Base-by-base conservation (phyloP, 768 basidiomycete genomes). In the Filobasidium floriforme region DNA sequence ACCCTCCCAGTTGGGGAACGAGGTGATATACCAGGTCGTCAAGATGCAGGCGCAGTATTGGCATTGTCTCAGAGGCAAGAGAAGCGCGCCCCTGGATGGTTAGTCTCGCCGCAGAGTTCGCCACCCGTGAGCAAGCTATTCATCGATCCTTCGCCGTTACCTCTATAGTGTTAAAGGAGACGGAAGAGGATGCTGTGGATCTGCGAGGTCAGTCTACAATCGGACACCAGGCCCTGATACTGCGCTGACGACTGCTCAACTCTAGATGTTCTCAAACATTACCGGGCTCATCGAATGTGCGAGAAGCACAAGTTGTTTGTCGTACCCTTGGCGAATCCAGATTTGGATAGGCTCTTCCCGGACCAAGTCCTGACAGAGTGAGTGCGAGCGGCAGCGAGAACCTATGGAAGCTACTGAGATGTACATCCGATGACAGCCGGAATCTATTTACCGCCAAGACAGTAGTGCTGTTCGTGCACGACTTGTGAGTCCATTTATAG, bases 321-420 rank as follows among this genome's bases (percentile, higher is more conserved):
- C 72, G 82, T 96, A 11, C 92, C 92, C 0, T 80, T 96, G 66
- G 82, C 89, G 62, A 84, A 73, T 29, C 65, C 69, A 0, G 85
- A 85, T 14, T 81, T 92, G 49, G 86, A 89, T 72, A 82, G 83
- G 55, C 82, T 85, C 1, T 97, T 91, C 76, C 84, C 85, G 10
- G 83, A 87, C 0, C 92, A 97, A 76, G 83, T 96, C 52, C 85
- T 92, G 77, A 89, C 89, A 86, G 89, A 89, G 93, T 93, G 79
- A 68, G 90, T 81, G 28, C 6, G 11, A 57, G 11, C 10, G 12
- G 18, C 61, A 4, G n/a, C 7, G 41, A 28, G 24, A 37, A 41
- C 18, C 41, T 41, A 28, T 7, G 15, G 37, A 19, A 28, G 46
- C 28, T 4, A 6, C 64, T 65, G 59, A 37, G 28, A 19, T 52